These are phyloP conservation scores for Candida schatavii DNA, from an alignment of 805 yeast species.

Conservation along the genomic window DNA sequence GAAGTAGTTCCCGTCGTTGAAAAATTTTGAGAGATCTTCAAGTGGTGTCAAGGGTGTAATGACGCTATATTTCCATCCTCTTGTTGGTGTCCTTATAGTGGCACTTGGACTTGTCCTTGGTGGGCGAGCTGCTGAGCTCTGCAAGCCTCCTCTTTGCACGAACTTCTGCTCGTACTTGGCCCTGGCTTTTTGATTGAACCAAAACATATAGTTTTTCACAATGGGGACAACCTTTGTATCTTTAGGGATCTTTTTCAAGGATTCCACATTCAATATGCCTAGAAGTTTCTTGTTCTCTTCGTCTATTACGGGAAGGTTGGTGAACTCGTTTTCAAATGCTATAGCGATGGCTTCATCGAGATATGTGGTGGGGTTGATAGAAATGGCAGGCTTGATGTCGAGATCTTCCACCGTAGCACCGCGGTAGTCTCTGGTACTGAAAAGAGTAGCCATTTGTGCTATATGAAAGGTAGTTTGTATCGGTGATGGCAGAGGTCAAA, in stretches of 20 bases:
- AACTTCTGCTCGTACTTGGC: slow-evolving; percentile 24
- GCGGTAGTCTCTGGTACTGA: slow-evolving; percentile 37
- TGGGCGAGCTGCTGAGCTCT: slow-evolving; percentile 4
- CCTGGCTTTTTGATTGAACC: slow-evolving; percentile 40
- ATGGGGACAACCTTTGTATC: slow-evolving; percentile 23
- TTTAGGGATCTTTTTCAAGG: slow-evolving; percentile 29
- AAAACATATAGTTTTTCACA: slow-evolving; percentile 37
- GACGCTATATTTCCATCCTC: slow-evolving; percentile 35
- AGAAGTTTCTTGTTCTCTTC: slow-evolving; percentile 43
- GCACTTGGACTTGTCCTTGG: slow-evolving; percentile 22
- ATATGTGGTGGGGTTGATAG: slow-evolving; percentile 48
- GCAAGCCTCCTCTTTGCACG: slow-evolving; percentile 8
- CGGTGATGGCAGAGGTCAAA: no score
- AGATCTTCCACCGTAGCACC: slow-evolving; percentile 60
- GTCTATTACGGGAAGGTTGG: slow-evolving; percentile 52
- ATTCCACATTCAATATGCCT: slow-evolving; percentile 49
- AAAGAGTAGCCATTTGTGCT: slow-evolving; percentile 12
- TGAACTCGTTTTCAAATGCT: slow-evolving; percentile 54
- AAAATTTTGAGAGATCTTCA: slow-evolving; percentile 51
- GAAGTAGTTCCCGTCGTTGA: slow-evolving; percentile 47
- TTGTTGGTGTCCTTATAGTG: slow-evolving; percentile 32
- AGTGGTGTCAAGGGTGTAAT: slow-evolving; percentile 55
- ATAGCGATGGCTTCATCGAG: slow-evolving; percentile 51
- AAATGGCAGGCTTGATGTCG: slow-evolving; percentile 55
- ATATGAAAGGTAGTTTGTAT: no score